Evolutionary conservation across 345 rosid genomes (phyloP).

Genomic region (Reutealis trisperma): DNA sequence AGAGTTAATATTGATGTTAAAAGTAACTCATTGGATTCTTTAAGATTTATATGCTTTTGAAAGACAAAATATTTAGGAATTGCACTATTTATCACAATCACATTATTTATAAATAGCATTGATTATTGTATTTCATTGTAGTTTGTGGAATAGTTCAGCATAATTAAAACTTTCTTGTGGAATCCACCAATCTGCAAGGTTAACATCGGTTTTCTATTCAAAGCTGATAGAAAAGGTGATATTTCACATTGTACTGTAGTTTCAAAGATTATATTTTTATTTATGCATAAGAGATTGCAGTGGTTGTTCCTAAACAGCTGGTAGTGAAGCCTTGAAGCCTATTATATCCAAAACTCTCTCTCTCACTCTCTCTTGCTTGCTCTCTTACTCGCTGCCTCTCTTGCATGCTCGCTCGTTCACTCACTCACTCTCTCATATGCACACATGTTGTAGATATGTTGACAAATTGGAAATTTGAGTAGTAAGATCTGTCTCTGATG

Average conservation of each 20-base stretch:
- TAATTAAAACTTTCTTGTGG: no score
- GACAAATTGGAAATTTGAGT: slow-evolving; percentile 14
- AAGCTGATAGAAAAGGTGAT: not conserved
- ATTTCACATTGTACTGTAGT: not conserved
- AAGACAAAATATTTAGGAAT: no score
- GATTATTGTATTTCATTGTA: no score
- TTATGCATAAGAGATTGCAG: slow-evolving; percentile 1
- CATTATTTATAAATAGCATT: no score
- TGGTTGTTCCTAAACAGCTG: not conserved
- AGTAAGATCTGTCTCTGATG: slow-evolving; percentile 21
- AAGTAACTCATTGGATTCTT: not conserved
- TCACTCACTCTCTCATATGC: not conserved
- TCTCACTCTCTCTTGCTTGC: not conserved
- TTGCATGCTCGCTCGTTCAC: no score
- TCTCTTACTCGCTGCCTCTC: not conserved
- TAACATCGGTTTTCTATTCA: not conserved
- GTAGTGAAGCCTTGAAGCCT: not conserved
- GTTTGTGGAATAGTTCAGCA: not conserved
- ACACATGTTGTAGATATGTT: not conserved
- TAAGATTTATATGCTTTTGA: no score
- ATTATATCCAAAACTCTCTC: not conserved
- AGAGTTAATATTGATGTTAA: not conserved
- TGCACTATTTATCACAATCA: not conserved
- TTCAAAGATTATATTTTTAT: not conserved
- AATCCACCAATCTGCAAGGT: not conserved